Evolutionary conservation across 192 early-diverging fungal species (phyloP).

Genomic region (Linderina pennispora): DNA sequence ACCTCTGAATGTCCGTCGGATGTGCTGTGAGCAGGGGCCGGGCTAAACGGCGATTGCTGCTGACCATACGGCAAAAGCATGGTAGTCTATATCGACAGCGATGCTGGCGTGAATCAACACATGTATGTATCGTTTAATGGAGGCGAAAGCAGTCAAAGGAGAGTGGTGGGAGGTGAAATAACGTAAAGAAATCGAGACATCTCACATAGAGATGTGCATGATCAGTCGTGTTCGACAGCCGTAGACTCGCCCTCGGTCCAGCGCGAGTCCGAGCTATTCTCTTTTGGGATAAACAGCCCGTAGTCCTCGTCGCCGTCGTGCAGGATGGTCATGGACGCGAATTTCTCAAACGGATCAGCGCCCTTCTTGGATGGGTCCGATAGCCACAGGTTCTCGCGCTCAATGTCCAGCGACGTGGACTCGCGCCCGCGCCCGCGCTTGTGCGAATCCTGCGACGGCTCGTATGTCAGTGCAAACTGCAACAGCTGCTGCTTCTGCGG

Average conservation of each 20-base stretch:
- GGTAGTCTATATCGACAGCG: no score
- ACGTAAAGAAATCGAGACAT: no score
- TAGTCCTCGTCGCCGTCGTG: slow-evolving; percentile 50
- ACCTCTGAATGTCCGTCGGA: no score
- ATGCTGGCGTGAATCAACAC: no score
- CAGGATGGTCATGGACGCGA: slow-evolving; percentile 50
- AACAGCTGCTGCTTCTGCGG: slow-evolving; percentile 49
- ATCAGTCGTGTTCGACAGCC: slow-evolving; percentile 42
- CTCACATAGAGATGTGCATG: no score
- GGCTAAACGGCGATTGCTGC: no score
- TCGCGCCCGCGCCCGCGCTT: slow-evolving; percentile 12
- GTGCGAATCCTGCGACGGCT: slow-evolving; percentile 42
- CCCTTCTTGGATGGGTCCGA: slow-evolving; percentile 34
- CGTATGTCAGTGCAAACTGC: slow-evolving; percentile 44
- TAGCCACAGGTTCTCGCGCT: slow-evolving; percentile 45
- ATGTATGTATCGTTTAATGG: no score
- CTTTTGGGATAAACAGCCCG: slow-evolving; percentile 39
- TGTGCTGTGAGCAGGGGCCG: no score
- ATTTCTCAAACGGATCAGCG: slow-evolving; percentile 46
- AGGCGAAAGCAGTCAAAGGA: no score
- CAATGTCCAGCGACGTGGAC: slow-evolving; percentile 45
- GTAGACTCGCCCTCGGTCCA: slow-evolving; percentile 44
- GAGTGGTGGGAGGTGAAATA: no score
- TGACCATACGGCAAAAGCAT: no score
- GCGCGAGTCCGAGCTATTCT: slow-evolving; percentile 45